Base-by-base conservation (phyloP, 345 rosid genomes). In the Hypericum androsaemum region DNA sequence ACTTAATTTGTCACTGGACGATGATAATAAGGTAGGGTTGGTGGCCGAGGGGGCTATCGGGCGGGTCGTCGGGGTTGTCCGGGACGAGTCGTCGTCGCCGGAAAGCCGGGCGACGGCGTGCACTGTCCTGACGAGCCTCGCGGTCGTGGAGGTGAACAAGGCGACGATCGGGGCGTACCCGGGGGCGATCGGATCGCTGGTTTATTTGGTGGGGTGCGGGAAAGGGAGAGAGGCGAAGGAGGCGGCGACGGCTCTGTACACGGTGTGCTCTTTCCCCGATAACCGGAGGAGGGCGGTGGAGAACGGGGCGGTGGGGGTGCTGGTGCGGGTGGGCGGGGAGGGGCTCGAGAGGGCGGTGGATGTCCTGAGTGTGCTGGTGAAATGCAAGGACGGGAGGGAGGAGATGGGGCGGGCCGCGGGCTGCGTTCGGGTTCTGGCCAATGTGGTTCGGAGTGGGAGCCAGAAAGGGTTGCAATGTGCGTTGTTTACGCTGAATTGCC, bases 141-240 rank as follows among this genome's bases (percentile, higher is more conserved):
- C 98, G 0, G 92, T 87, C 0, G 90, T 94, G 1, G 97, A 94
- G 64, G 99, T 94, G 56, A 94, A 94, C 58, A 94, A 94, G 62
- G 97, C 95, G 6, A 83, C 86, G 2, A 83, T 94, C 47, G 99
- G 99, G 0, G 84, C 81, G 2, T 79, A 78, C 58, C 95, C 97
- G 2, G 69, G 58, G 56, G 97, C 87, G 41, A 81, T 94, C 52
- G 55, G 65, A 39, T 66, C 80, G 8, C 68, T 94, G 41, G 80
- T 88, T n/a, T 47, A 64, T 56, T 78, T 88, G 46, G 65, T 88
- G 5, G 65, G 74, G 28, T 41, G 62, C 37, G 99, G 97, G 8
- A 78, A 74, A 54, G 80, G 67, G 1, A 57, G 97, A 63, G 97
- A 80, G 60, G 79, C 67, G 64, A 94, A 84, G 64, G 99, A 94